Evolutionary conservation across 2,329 filamentous ascomycete species (phyloP).

Genomic region (Neofusicoccum sp.): DNA sequence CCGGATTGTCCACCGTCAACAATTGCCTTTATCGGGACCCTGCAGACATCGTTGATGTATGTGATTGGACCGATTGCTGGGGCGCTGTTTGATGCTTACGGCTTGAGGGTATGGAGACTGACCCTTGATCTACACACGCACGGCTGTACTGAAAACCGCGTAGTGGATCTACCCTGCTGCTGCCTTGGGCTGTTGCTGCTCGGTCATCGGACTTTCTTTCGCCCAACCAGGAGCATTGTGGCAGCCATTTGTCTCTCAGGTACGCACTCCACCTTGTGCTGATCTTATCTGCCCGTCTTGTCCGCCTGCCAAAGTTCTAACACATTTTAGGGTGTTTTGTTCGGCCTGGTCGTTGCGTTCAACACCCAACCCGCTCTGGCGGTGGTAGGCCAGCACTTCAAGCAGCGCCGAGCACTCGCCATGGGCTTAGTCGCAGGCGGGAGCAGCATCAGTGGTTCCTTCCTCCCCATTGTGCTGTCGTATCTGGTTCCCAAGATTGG

Average conservation of each 20-base stretch:
- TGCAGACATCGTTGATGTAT: conserved; percentile 6
- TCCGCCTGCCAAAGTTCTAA: background rate
- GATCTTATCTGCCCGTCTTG: background rate
- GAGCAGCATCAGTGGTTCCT: conserved; percentile 14
- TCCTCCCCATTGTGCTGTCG: conserved; percentile 17
- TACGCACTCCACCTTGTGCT: background rate
- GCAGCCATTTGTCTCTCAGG: conserved; percentile 9
- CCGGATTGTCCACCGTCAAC: background rate
- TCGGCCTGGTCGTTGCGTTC: conserved; percentile 18
- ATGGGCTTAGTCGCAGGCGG: conserved; percentile 18
- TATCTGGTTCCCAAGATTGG: conserved; percentile 14
- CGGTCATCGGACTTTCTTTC: conserved; percentile 2
- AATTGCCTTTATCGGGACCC: conserved; percentile 4
- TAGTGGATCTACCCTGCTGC: conserved; percentile 8
- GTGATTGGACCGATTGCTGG: conserved; percentile 1
- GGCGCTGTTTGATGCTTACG: background rate
- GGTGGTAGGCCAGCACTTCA: conserved; percentile 19
- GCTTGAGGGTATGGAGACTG: background rate
- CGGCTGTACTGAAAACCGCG: background rate
- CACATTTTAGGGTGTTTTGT: conserved; percentile 11
- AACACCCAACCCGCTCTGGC: conserved; percentile 18
- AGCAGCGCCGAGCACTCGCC: conserved; percentile 14
- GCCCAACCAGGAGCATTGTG: background rate
- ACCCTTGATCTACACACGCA: background rate
- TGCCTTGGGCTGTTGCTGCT: background rate